Evolutionary conservation across 306 rosid species (phyloP), one percentile per base, ranked within the genome.

Genomic region (Rubus parviflorus): DNA sequence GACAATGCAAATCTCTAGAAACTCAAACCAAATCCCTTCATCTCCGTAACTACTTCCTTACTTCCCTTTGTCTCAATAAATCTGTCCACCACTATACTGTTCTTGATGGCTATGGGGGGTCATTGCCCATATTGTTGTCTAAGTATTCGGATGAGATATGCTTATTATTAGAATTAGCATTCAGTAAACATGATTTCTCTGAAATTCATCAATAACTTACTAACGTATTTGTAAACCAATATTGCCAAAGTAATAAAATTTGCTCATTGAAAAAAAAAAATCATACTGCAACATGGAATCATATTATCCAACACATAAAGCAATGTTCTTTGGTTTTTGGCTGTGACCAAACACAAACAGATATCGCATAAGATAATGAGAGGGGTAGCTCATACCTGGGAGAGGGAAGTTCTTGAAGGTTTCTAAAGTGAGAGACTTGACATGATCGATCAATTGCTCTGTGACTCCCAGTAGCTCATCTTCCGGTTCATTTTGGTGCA

Each of bases 351-450:
- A 45, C 11, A 45, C 12, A 40, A 48, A 47, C 23, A 62, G 51
- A 23, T 30, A 37, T 25, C 3, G 40, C 15, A 61, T 35, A 61
- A 22, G 43, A n/a, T 8, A 30, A 38, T 6, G 8, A 48, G 16
- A 9, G 37, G 52, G 56, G 58, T 4, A 57, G 63, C 6, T 57
- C 11, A n/a, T 83, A 94, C 98, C 97, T 80, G 77, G 87, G 51
- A 83, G 88, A 58, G 95, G 87, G 83, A 89, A 92, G 73, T 83
- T 88, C 87, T 84, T 90, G 78, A 94, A 94, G 60, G 92, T 88
- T 67, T 92, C 91, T 38, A 92, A 14, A 41, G 97, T 90, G 89
- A 92, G 87, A 72, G 96, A 85, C 81, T 89, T 86, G 20, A 89
- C 75, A 74, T 20, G 83, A 81, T 85, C 86, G 51, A 92, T 88